Percentiles rank a stretch among this genome's conserved stretches.
phyloP scores from a whole-genome alignment of 2,329 filamentous ascomycete genomes.

The Venturiaceae sp. region DNA sequence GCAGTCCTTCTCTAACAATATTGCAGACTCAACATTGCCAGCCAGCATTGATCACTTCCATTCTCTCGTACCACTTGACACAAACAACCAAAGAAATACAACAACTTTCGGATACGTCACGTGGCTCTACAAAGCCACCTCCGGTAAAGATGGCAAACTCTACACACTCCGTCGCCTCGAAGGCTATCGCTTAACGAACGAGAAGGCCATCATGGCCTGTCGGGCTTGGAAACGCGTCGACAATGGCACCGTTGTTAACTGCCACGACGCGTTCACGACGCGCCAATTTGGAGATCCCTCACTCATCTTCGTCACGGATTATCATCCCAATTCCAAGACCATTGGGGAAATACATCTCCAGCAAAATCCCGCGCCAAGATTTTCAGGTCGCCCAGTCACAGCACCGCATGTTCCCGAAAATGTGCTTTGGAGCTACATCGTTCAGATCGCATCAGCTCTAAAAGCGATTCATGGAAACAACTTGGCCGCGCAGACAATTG shows the following conservation, averaged over 20 bases:
- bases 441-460: conserved; percentile 81
- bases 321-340: conserved; percentile 84
- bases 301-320: conserved; percentile 87
- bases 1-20: not conserved
- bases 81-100: conserved; percentile 66
- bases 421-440: conserved; percentile 82
- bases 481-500: conserved; percentile 77
- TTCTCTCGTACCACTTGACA: conserved; percentile 82
- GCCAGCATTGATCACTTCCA: conserved; percentile 77
- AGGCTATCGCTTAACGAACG: conserved; percentile 78
- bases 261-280: conserved; percentile 90
- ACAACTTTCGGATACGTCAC: conserved; percentile 78
- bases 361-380: conserved; percentile 16
- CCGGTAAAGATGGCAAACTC: conserved; percentile 77
- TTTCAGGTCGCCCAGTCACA: conserved; percentile 20
- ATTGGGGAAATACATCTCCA: conserved; percentile 70
- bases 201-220: conserved; percentile 75
- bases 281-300: conserved; percentile 91
- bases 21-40: conserved; percentile 57
- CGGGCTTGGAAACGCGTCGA: conserved; percentile 83
- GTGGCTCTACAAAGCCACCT: conserved; percentile 93
- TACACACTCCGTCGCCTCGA: conserved; percentile 83
- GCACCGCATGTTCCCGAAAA: conserved; percentile 53
- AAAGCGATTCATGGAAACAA: conserved; percentile 75
- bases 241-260: conserved; percentile 72